Base-by-base conservation (phyloP, 1,139 yeast genomes). In the Hemisphaericaspora lyxosophila region DNA sequence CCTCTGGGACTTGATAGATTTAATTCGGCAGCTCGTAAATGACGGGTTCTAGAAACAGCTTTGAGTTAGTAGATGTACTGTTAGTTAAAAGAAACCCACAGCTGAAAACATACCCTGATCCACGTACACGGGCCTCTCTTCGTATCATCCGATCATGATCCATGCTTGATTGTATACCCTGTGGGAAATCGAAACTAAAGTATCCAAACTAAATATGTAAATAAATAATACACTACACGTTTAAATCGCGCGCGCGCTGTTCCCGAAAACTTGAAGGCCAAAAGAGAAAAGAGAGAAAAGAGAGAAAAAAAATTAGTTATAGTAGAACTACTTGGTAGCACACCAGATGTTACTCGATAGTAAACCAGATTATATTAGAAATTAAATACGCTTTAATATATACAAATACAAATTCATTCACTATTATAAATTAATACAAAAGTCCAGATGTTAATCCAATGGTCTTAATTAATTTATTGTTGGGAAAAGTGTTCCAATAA, bases 401-500 rank as follows among this genome's bases (percentile, higher is more conserved):
- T 27, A 32, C 39, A 35, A 28, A 35, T 31, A 35, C 38, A 31
- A 35, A 35, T 31, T 31, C 38, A 35, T 26, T 34, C 25, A 33
- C 24, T 18, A 35, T 6, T 24, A 23, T 29, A n/a, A 29, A 29
- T 14, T 19, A 18, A 33, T 22, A 22, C 14, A 12, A 9, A 18
- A 24, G 9, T 16, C n/a, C 5, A n/a, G n/a, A n/a, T n/a, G n/a
- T 23, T 12, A 23, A 18, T 22, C 13, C 19, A 7, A 27, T n/a
- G n/a, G 3, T 14, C n/a, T 18, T 14, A 34, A 19, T 29, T 31
- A 49, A 67, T 57, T 68, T 79, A 80, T 75, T 87, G 90, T 73
- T 86, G 87, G 66, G 95, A 84, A 75, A 92, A 89, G 83, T 88
- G 92, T 76, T 89, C 95, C 75, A 92, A 83, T 73, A 92, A 85